Conservation (phyloP, 2,329 filamentous ascomycete species). For the Rutstroemia sp. region DNA sequence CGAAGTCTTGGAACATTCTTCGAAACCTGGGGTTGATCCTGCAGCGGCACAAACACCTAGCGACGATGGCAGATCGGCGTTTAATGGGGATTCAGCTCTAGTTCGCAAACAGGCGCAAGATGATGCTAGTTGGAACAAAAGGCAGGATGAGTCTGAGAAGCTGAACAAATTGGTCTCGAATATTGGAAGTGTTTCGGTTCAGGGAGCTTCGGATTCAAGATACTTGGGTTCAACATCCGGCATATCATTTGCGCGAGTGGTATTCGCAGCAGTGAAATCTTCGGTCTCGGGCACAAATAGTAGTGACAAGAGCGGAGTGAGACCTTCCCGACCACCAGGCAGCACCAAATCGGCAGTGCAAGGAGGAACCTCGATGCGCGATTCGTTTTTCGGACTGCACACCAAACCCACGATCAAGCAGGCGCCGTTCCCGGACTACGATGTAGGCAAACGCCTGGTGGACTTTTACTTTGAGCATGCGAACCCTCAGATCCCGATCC, state of each 20-base stretch:
- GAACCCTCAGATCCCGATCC: slow-evolving; percentile 89
- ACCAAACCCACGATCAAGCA: slow-evolving; percentile 82
- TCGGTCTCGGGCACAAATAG: slow-evolving; percentile 53
- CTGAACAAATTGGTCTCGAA: slow-evolving; percentile 61
- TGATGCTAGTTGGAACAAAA: slow-evolving; percentile 30
- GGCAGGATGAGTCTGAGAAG: slow-evolving; percentile 51
- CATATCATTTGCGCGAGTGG: slow-evolving; percentile 88
- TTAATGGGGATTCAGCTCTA: slow-evolving; percentile 14
- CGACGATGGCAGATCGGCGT: slow-evolving; percentile 21
- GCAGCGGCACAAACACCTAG: slow-evolving; percentile 24
- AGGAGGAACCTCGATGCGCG: slow-evolving; percentile 74
- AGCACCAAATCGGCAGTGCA: slow-evolving; percentile 32
- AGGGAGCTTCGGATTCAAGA: slow-evolving; percentile 69
- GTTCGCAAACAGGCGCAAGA: slow-evolving; percentile 20
- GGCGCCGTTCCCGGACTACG: slow-evolving; percentile 73
- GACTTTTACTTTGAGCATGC: slow-evolving; percentile 91
- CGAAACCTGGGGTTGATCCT: slow-evolving; percentile 31
- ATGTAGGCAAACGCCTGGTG: slow-evolving; percentile 65
- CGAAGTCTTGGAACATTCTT: slow-evolving; percentile 58
- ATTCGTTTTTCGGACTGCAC: slow-evolving; percentile 95
- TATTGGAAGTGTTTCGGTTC: slow-evolving; percentile 69
- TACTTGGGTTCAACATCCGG: slow-evolving; percentile 81
- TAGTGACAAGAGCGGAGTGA: slow-evolving; percentile 57
- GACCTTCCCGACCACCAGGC: slow-evolving; percentile 48
- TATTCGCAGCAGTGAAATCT: slow-evolving; percentile 85